Conservation (phyloP, 2,329 filamentous ascomycete genomes). For the Microsporum ferrugineum region DNA sequence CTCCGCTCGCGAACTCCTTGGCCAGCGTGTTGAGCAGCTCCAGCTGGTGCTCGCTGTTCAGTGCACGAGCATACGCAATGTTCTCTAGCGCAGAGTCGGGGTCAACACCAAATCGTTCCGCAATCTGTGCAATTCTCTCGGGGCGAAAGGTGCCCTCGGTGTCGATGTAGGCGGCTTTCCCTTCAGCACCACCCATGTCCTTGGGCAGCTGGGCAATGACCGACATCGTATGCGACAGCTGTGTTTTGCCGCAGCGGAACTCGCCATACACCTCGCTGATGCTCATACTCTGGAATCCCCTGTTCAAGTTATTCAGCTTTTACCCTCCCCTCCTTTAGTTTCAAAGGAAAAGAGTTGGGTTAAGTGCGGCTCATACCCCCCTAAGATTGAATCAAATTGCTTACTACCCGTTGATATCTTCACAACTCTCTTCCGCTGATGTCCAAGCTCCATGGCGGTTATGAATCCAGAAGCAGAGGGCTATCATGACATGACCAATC, state of each 20-base stretch:
- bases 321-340: not conserved
- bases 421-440: slow-evolving; percentile 52
- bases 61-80: slow-evolving; percentile 52
- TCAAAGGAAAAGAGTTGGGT: slow-evolving; percentile 9
- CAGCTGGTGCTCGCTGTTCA: slow-evolving; percentile 56
- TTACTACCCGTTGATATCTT: slow-evolving; percentile 60
- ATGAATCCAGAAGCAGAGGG: slow-evolving; percentile 51
- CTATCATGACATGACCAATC: slow-evolving; percentile 26
- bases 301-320: slow-evolving; percentile 18
- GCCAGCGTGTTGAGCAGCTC: slow-evolving; percentile 52
- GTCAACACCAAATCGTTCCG: slow-evolving; percentile 53
- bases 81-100: slow-evolving; percentile 52
- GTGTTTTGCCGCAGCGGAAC: slow-evolving; percentile 54
- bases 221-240: slow-evolving; percentile 57
- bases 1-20: slow-evolving; percentile 49
- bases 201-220: slow-evolving; percentile 47
- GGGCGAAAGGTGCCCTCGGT: slow-evolving; percentile 57
- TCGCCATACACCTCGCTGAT: slow-evolving; percentile 46
- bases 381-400: slow-evolving; percentile 53
- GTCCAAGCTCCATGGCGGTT: slow-evolving; percentile 53
- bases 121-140: slow-evolving; percentile 55
- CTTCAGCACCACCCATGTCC: slow-evolving; percentile 54
- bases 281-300: slow-evolving; percentile 59
- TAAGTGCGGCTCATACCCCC: slow-evolving; percentile 36
- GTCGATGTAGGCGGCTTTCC: slow-evolving; percentile 59